phyloP scores from a whole-genome alignment of 208 protist species.

The Strigomonas culicis region DNA sequence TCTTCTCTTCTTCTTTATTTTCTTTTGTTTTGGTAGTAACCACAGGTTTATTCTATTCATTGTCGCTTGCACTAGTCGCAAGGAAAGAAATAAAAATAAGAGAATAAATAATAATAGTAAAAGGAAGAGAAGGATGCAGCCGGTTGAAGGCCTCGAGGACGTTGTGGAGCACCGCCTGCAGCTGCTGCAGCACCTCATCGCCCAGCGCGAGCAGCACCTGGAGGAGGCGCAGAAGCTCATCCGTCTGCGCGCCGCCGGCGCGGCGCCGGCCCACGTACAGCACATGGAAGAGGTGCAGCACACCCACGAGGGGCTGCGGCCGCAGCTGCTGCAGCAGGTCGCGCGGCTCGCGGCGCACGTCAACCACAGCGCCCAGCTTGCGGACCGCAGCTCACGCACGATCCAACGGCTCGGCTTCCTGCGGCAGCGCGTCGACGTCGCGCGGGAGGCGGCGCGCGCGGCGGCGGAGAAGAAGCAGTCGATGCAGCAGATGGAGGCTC shows the following conservation, averaged over 20 bases:
- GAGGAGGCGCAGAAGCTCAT: too few species aligned
- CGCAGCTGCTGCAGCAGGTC: conserved; percentile 40
- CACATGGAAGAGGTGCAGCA: conserved; percentile 39
- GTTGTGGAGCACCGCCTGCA: background rate
- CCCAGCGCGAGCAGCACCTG: background rate
- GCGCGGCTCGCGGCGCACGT: conserved; percentile 44
- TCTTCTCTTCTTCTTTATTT: too few species aligned
- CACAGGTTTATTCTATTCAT: too few species aligned
- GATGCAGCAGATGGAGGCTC: conserved; percentile 22
- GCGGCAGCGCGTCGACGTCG: conserved; percentile 47
- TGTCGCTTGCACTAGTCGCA: too few species aligned
- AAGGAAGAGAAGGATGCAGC: too few species aligned
- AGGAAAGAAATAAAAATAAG: too few species aligned
- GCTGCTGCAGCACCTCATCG: background rate
- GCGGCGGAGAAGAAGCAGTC: conserved; percentile 43
- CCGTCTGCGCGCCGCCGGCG: too few species aligned
- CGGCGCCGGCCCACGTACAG: too few species aligned
- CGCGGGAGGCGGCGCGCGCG: conserved; percentile 42
- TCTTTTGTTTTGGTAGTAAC: too few species aligned
- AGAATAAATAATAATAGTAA: too few species aligned
- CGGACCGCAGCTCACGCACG: conserved; percentile 43
- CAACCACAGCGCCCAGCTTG: conserved; percentile 38
- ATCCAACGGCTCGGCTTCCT: conserved; percentile 48
- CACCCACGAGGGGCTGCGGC: conserved; percentile 41
- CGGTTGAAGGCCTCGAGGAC: background rate